phyloP scores from a whole-genome alignment of 306 rosid genomes.

The Phaseolus lunatus region DNA sequence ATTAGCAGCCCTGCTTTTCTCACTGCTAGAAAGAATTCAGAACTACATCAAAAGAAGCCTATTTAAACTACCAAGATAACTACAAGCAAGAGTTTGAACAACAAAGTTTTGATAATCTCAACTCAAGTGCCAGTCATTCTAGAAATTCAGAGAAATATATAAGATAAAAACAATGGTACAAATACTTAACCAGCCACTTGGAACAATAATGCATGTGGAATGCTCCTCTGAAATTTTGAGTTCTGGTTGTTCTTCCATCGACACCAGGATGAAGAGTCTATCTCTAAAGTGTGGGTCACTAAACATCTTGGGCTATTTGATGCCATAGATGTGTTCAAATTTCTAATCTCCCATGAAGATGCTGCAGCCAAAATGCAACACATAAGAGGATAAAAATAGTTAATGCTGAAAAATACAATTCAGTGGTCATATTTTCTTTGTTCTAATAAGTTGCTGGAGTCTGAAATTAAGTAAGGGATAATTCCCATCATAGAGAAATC shows the following conservation, averaged over 20 bases:
- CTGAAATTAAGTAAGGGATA: constrained; percentile 28
- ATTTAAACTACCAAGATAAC: constrained; percentile 18
- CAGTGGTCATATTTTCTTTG: constrained; percentile 25
- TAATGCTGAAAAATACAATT: constrained; percentile 22
- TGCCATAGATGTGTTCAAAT: constrained; percentile 67
- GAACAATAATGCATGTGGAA: constrained; percentile 80
- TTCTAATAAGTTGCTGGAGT: constrained; percentile 25
- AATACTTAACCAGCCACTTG: constrained; percentile 88
- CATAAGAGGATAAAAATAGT: constrained; percentile 28
- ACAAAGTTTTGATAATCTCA: constrained; percentile 34
- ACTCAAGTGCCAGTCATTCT: constrained; percentile 25
- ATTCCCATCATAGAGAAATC: neutral
- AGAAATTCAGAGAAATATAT: constrained; percentile 23
- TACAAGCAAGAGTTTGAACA: constrained; percentile 33
- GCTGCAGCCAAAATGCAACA: constrained; percentile 61
- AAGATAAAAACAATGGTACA: constrained; percentile 26
- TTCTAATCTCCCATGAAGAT: constrained; percentile 89
- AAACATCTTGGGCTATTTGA: constrained; percentile 71
- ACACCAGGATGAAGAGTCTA: constrained; percentile 71
- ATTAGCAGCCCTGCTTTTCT: constrained; percentile 1
- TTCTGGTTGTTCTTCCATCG: constrained; percentile 72
- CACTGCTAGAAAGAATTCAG: neutral
- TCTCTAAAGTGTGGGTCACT: constrained; percentile 92
- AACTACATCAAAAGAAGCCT: constrained; percentile 7
- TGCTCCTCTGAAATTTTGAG: constrained; percentile 84